Conservation (phyloP, 2,329 filamentous ascomycete genomes). For the Scleromitrula shiraiana region DNA sequence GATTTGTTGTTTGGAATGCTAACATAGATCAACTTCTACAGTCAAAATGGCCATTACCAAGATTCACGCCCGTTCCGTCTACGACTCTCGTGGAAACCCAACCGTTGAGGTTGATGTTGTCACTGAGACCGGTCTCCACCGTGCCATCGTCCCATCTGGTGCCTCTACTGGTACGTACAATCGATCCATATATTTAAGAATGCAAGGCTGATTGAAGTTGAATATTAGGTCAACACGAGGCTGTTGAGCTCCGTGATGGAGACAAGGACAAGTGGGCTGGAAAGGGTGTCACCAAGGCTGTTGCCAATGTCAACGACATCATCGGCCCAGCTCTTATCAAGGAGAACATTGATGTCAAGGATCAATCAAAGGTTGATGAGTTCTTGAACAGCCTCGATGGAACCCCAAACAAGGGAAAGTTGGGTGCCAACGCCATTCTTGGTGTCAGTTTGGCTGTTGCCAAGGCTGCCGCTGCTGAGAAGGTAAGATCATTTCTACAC, state of each 20-base stretch:
- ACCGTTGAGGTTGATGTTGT: slow-evolving; percentile 97
- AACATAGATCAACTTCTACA: slow-evolving; percentile 16
- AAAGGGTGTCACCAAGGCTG: slow-evolving; percentile 82
- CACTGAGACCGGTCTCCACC: slow-evolving; percentile 93
- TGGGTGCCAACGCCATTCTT: slow-evolving; percentile 83
- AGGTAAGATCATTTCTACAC: slow-evolving; percentile 45
- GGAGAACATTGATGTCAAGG: slow-evolving; percentile 76
- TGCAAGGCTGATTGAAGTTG: slow-evolving; percentile 16
- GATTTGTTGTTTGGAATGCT: slow-evolving; percentile 5
- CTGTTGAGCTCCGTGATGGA: slow-evolving; percentile 82
- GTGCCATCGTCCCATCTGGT: slow-evolving; percentile 93
- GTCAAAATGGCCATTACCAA: slow-evolving; percentile 81
- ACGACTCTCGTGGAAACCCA: slow-evolving; percentile 97
- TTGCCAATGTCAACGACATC: slow-evolving; percentile 74
- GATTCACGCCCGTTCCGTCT: slow-evolving; percentile 89
- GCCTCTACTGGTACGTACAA: slow-evolving; percentile 77
- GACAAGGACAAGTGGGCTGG: slow-evolving; percentile 81
- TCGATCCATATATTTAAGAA: slow-evolving; percentile 12
- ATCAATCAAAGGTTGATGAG: slow-evolving; percentile 74
- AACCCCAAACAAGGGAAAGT: slow-evolving; percentile 77
- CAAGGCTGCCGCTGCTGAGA: slow-evolving; percentile 84
- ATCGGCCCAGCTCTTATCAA: slow-evolving; percentile 78
- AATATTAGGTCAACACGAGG: slow-evolving; percentile 71
- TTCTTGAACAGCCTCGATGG: slow-evolving; percentile 83
- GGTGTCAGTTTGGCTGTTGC: slow-evolving; percentile 78